Percentiles rank a stretch among this genome's conserved stretches.
Evolutionary conservation across 805 yeast species (phyloP).

Genomic region (Saccharomycopsis fodiens): DNA sequence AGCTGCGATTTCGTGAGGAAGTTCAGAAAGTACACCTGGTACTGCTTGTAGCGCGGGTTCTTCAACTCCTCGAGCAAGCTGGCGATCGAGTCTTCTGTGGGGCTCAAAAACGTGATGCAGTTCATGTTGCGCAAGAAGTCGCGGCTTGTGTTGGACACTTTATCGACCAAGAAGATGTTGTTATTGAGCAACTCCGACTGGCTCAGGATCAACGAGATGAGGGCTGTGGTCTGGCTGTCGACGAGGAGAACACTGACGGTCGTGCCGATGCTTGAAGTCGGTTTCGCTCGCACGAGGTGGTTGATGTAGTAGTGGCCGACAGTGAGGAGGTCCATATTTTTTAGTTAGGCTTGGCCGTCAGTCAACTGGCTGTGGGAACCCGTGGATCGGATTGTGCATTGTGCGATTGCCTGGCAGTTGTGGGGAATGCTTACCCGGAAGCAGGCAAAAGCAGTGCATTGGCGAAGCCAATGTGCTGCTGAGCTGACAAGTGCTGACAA

Average conservation of each 20-base stretch:
- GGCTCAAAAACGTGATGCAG: conserved; percentile 74
- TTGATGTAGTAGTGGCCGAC: conserved; percentile 32
- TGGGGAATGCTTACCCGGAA: too few relatives aligned
- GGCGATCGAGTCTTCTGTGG: conserved; percentile 56
- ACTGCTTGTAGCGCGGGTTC: conserved; percentile 71
- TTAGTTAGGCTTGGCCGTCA: too few relatives aligned
- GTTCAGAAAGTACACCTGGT: conserved; percentile 75
- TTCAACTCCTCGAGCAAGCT: conserved; percentile 57
- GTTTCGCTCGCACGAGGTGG: conserved; percentile 27
- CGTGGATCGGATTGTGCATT: too few relatives aligned
- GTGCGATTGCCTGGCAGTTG: too few relatives aligned
- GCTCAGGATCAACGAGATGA: conserved; percentile 82
- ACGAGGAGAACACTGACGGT: conserved; percentile 68
- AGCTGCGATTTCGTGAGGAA: conserved; percentile 65
- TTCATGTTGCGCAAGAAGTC: conserved; percentile 72
- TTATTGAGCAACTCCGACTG: conserved; percentile 77
- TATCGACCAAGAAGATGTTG: conserved; percentile 79
- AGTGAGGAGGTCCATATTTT: conserved; percentile 30
- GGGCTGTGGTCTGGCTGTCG: conserved; percentile 72
- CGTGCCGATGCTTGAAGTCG: conserved; percentile 23
- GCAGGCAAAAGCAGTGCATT: too few relatives aligned
- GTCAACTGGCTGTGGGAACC: too few relatives aligned
- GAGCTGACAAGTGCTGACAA: too few relatives aligned
- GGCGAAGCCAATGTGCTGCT: too few relatives aligned
- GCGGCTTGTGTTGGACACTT: conserved; percentile 50